phyloP scores from a whole-genome alignment of 495 filamentous ascomycete species.

The Talaromyces proteolyticus region DNA sequence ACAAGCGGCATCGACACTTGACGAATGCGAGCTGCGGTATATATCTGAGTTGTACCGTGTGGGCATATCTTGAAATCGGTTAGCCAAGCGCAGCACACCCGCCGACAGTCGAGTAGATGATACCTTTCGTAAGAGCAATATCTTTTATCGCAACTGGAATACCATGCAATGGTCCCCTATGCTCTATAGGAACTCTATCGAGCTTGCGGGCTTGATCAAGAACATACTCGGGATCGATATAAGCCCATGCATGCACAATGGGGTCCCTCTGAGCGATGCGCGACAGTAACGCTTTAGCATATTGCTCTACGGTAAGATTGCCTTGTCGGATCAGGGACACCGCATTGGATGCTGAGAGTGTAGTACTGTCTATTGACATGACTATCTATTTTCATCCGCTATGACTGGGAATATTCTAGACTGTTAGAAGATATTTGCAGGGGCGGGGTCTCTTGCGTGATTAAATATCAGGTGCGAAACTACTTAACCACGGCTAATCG shows the following conservation, averaged over 20 bases:
- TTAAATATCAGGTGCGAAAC: no score
- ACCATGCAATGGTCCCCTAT: conserved; percentile 48
- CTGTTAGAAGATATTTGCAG: no score
- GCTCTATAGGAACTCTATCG: conserved; percentile 34
- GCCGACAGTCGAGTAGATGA: background rate
- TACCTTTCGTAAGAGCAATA: conserved; percentile 49
- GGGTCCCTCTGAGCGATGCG: conserved; percentile 42
- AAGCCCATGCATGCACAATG: conserved; percentile 47
- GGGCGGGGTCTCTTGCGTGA: no score
- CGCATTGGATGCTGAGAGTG: no score
- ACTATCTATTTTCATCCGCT: no score
- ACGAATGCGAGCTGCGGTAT: background rate
- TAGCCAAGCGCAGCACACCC: background rate
- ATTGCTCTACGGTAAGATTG: conserved; percentile 40
- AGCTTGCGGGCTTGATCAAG: conserved; percentile 44
- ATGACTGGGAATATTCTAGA: no score
- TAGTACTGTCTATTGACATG: no score
- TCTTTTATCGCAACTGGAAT: conserved; percentile 52
- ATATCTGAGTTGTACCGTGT: background rate
- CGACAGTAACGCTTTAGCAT: conserved; percentile 44
- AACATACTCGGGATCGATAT: conserved; percentile 40
- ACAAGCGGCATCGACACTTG: background rate
- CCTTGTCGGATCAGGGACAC: background rate
- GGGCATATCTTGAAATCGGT: background rate
- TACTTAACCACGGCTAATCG: no score